A percentile compares a stretch with the other conserved stretches of the same genome.
Evolutionary conservation across 192 early-diverging fungal genomes (phyloP).

Genomic region (Gamsiella multidivaricata): DNA sequence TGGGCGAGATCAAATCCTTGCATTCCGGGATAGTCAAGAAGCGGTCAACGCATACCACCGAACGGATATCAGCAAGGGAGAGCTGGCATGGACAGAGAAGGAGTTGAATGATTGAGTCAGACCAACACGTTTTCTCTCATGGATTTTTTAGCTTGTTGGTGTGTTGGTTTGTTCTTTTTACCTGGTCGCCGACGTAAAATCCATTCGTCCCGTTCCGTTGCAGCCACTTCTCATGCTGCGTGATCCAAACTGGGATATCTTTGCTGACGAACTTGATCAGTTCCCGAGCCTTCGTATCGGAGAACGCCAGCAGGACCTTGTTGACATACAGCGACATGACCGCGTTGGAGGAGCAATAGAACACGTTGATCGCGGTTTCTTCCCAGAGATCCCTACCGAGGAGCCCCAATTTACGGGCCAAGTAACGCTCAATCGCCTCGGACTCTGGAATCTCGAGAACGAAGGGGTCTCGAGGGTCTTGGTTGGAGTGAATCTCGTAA

Average conservation of each 20-base stretch:
- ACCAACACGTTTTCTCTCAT: neutral
- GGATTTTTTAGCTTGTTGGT: neutral
- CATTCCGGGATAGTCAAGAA: conserved; percentile 41
- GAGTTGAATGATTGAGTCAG: neutral
- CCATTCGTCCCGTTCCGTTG: conserved; percentile 11
- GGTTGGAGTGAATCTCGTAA: conserved; percentile 20
- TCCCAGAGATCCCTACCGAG: conserved; percentile 35
- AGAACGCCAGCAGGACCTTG: conserved; percentile 43
- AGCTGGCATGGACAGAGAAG: neutral
- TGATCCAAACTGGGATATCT: conserved; percentile 23
- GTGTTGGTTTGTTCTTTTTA: conserved; percentile 11
- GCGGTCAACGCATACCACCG: conserved; percentile 30
- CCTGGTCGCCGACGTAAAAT: conserved; percentile 34
- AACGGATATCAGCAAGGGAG: conserved; percentile 38
- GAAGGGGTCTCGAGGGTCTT: neutral
- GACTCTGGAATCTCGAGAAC: conserved; percentile 58
- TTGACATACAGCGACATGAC: conserved; percentile 36
- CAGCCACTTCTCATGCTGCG: conserved; percentile 44
- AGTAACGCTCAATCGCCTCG: conserved; percentile 60
- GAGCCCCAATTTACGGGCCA: conserved; percentile 56
- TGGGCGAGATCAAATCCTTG: conserved; percentile 25
- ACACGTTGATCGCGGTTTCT: conserved; percentile 51
- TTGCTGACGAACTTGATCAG: conserved; percentile 29
- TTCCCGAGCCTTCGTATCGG: conserved; percentile 32
- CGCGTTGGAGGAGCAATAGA: conserved; percentile 34